A percentile compares a stretch with the other conserved stretches of the same genome.
These are phyloP conservation scores for Aureobasidium melanogenum DNA, from an alignment of 2,329 filamentous ascomycete species.

Conservation along the genomic window DNA sequence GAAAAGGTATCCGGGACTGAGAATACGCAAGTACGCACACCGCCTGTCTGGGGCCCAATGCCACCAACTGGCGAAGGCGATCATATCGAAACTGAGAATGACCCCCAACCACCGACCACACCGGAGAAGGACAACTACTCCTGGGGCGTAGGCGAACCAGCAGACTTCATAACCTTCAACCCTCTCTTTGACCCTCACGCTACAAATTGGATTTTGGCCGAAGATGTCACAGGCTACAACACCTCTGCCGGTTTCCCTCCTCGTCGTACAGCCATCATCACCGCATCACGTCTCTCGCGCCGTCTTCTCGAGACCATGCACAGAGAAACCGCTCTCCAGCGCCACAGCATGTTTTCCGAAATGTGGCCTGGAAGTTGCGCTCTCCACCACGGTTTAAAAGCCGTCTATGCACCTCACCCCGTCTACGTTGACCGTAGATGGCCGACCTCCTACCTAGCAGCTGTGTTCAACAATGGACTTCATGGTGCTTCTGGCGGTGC, in stretches of 20 bases:
- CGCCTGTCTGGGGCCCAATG: slow-evolving; percentile 42
- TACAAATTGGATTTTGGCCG: slow-evolving; percentile 64
- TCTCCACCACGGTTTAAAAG: slow-evolving; percentile 69
- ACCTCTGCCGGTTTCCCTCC: slow-evolving; percentile 47
- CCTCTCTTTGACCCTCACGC: slow-evolving; percentile 64
- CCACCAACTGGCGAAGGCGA: slow-evolving; percentile 33
- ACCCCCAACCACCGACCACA: slow-evolving; percentile 45
- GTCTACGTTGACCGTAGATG: slow-evolving; percentile 49
- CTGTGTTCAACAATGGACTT: slow-evolving; percentile 47
- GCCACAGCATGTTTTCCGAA: slow-evolving; percentile 67
- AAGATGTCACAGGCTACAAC: slow-evolving; percentile 63
- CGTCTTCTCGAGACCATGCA: slow-evolving; percentile 65
- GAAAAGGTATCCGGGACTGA: slow-evolving; percentile 24
- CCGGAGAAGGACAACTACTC: slow-evolving; percentile 47
- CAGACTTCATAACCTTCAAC: slow-evolving; percentile 69
- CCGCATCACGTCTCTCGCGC: slow-evolving; percentile 58
- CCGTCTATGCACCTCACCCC: slow-evolving; percentile 55
- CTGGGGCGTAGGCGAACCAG: slow-evolving; percentile 63
- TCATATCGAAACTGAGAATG: slow-evolving; percentile 42
- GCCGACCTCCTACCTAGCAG: slow-evolving; percentile 45
- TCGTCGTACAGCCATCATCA: slow-evolving; percentile 63
- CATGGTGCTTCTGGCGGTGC: slow-evolving; percentile 43
- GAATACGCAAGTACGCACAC: slow-evolving; percentile 30
- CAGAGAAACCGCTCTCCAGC: slow-evolving; percentile 58
- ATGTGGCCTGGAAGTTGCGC: slow-evolving; percentile 68